Percentiles rank a stretch among this genome's conserved stretches.
Evolutionary conservation across 805 yeast genomes (phyloP).

Genomic region (Saccharomycopsis lassenensis): DNA sequence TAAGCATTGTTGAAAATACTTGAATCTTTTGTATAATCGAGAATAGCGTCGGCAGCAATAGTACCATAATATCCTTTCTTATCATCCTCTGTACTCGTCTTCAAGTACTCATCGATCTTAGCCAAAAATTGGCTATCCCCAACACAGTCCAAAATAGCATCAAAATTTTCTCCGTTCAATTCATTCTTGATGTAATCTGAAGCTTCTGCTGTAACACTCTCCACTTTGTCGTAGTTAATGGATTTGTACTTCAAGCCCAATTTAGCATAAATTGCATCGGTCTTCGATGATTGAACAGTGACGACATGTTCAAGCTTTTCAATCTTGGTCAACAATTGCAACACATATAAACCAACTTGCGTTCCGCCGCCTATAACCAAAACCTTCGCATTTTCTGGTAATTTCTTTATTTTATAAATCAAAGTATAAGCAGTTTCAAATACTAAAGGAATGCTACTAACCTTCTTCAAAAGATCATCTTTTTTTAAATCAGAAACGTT

Average conservation of each 20-base stretch:
- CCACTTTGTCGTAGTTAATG: slow-evolving; percentile 12
- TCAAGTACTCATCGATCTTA: slow-evolving; percentile 4
- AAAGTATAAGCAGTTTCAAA: too few species aligned
- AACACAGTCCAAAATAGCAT: slow-evolving; percentile 56
- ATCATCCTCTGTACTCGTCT: neutral
- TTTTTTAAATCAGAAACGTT: too few species aligned
- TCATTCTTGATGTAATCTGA: slow-evolving; percentile 3
- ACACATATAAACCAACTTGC: slow-evolving; percentile 52
- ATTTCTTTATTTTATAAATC: too few species aligned
- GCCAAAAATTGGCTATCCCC: slow-evolving; percentile 50
- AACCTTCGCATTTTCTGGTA: slow-evolving; percentile 37
- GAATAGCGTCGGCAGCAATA: slow-evolving; percentile 52
- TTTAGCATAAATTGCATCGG: slow-evolving; percentile 30
- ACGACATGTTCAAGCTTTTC: slow-evolving; percentile 38
- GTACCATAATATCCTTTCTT: slow-evolving; percentile 43
- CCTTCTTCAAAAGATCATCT: too few species aligned
- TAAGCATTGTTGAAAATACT: too few species aligned
- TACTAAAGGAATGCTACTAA: too few species aligned
- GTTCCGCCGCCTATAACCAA: slow-evolving; percentile 71
- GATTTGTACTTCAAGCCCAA: slow-evolving; percentile 4
- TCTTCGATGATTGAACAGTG: slow-evolving; percentile 43
- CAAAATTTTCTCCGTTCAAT: slow-evolving; percentile 31
- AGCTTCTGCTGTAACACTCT: neutral
- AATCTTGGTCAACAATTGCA: slow-evolving; percentile 45
- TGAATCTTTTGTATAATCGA: too few species aligned